These are phyloP conservation scores for Vararia minispora DNA, from an alignment of 768 basidiomycete genomes.

Conservation along the genomic window DNA sequence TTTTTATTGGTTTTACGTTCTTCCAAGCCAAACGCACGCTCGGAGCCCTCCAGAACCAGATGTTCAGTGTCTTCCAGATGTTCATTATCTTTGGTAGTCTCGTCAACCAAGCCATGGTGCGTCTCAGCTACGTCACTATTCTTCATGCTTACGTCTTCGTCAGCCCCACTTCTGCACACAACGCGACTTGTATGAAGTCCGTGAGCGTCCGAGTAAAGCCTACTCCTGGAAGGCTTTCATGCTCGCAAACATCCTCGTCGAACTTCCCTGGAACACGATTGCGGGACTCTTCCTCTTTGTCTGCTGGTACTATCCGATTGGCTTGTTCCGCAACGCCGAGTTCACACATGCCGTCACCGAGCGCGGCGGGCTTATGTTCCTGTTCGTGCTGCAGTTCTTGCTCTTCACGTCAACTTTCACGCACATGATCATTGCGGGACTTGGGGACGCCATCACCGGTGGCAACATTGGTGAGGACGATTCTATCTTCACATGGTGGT, in stretches of 20 bases:
- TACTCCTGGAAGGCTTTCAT: constrained; percentile 57
- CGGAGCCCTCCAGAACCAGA: constrained; percentile 53
- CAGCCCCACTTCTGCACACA: constrained; percentile 38
- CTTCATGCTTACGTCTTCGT: constrained; percentile 43
- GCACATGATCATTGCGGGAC: not conserved
- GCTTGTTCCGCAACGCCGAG: constrained; percentile 23
- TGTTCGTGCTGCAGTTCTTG: constrained; percentile 44
- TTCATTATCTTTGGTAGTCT: too few species aligned
- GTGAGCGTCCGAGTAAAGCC: constrained; percentile 53
- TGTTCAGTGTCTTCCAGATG: too few species aligned
- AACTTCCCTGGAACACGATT: constrained; percentile 51
- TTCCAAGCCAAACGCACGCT: constrained; percentile 41
- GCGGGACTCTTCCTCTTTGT: constrained; percentile 49
- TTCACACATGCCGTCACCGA: constrained; percentile 20
- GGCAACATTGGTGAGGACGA: too few species aligned
- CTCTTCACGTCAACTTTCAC: constrained; percentile 39
- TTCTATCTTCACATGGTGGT: too few species aligned
- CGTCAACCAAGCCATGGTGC: too few species aligned
- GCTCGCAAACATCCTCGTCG: constrained; percentile 42
- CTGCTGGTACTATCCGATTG: constrained; percentile 65
- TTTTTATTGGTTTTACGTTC: constrained; percentile 56
- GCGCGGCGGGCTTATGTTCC: constrained; percentile 49
- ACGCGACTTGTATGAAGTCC: constrained; percentile 56
- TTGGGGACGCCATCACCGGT: not conserved
- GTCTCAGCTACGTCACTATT: too few species aligned